A percentile compares a stretch with the other conserved stretches of the same genome.
Conservation (phyloP, 75 land plant species). For the Pinus taeda region DNA sequence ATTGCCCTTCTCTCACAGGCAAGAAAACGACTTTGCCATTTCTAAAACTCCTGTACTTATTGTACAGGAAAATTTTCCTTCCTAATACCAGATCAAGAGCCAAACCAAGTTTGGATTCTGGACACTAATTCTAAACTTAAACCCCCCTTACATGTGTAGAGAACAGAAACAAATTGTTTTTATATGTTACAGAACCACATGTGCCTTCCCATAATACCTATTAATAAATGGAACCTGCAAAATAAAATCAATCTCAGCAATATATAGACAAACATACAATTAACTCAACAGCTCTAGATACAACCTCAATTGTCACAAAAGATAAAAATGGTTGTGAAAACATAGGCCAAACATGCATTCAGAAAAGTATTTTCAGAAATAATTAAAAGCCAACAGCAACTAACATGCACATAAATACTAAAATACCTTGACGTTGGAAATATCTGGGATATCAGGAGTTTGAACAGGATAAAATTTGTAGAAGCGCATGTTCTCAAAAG, state of each 20-base stretch:
- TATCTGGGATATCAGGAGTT: conserved; percentile 74
- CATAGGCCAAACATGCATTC: background rate
- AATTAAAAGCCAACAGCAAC: background rate
- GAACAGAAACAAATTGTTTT: background rate
- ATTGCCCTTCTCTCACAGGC: background rate
- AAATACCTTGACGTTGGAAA: conserved; percentile 72
- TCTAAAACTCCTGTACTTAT: background rate
- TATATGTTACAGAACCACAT: conserved; percentile 33
- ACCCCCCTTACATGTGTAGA: no score
- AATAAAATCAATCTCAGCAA: conserved; percentile 2
- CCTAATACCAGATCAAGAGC: background rate
- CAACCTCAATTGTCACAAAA: background rate
- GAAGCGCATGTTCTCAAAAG: conserved; percentile 74
- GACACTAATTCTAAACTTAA: background rate
- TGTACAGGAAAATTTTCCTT: background rate
- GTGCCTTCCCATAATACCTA: conserved; percentile 94
- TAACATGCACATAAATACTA: background rate
- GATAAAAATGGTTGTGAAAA: background rate
- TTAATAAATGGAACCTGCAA: conserved; percentile 82
- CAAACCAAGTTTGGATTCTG: background rate
- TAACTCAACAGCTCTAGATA: no score
- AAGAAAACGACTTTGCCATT: conserved; percentile 8
- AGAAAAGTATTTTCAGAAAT: background rate
- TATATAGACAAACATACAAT: no score
- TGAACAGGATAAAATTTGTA: conserved; percentile 92